Evolutionary conservation across 345 rosid genomes (phyloP).

Genomic region (Laguncularia racemosa): DNA sequence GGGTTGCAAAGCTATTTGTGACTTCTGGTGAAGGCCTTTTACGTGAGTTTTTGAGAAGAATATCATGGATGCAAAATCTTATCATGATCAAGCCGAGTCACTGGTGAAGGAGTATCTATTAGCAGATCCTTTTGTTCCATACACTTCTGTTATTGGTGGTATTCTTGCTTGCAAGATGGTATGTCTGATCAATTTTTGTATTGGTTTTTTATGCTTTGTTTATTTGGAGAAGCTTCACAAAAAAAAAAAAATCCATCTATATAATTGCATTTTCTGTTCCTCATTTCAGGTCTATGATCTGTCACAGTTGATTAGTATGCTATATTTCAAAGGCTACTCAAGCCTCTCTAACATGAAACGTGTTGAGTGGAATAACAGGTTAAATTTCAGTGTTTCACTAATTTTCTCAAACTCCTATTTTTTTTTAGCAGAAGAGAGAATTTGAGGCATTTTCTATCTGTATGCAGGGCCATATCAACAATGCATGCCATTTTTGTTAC

Average conservation of each 20-base stretch:
- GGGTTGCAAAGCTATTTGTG: neutral
- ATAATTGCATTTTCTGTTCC: neutral
- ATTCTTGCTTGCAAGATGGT: conserved; percentile 55
- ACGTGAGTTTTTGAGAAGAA: conserved; percentile 12
- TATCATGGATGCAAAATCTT: conserved; percentile 29
- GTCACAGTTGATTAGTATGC: conserved; percentile 34
- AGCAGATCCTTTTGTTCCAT: conserved; percentile 47
- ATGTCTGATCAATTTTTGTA: conserved; percentile 6
- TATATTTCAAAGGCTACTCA: conserved; percentile 54
- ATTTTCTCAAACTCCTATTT: neutral
- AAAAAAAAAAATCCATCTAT: neutral
- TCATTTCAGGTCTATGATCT: conserved; percentile 53
- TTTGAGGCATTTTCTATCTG: neutral
- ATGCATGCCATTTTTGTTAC: conserved; percentile 56
- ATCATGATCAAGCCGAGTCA: conserved; percentile 43
- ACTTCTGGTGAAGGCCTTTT: neutral
- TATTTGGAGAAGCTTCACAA: too few relatives aligned
- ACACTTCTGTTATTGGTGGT: conserved; percentile 48
- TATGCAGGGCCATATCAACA: conserved; percentile 57
- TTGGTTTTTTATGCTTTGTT: neutral
- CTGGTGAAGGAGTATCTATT: conserved; percentile 50
- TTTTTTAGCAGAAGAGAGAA: neutral
- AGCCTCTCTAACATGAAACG: conserved; percentile 38
- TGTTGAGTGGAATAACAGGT: conserved; percentile 70
- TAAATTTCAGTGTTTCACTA: conserved; percentile 5